These are phyloP conservation scores for Brassica incana DNA, from an alignment of 345 rosid genomes.

Conservation along the genomic window DNA sequence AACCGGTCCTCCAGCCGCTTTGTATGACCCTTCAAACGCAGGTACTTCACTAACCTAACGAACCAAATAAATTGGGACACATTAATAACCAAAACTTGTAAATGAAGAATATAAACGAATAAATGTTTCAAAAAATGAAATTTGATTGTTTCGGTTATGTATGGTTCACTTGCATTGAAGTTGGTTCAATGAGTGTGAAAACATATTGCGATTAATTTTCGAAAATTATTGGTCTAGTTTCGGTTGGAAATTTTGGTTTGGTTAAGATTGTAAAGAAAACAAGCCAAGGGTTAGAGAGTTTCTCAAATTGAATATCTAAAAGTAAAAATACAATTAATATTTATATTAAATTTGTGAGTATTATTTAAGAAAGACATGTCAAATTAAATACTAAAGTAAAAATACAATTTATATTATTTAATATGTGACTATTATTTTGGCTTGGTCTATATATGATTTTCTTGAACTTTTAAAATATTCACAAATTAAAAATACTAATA, in stretches of 20 bases:
- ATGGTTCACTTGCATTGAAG: not conserved
- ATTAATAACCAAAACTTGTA: not conserved
- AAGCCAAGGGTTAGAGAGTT: not conserved
- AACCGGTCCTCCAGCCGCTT: slow-evolving; percentile 64
- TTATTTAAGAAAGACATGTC: no score
- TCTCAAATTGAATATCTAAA: not conserved
- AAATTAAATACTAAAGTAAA: no score
- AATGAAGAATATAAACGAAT: not conserved
- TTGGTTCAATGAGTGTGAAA: not conserved
- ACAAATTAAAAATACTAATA: no score
- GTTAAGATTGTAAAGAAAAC: not conserved
- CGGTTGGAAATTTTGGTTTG: not conserved
- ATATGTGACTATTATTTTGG: no score
- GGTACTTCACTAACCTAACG: not conserved
- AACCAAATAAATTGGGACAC: not conserved
- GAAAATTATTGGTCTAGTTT: not conserved
- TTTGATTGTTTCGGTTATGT: not conserved
- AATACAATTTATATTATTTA: no score
- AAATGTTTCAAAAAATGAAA: not conserved
- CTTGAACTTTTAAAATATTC: no score
- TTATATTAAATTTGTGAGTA: no score
- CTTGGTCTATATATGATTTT: no score
- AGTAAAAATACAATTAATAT: no score
- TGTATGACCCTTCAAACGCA: slow-evolving; percentile 51
- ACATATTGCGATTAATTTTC: not conserved